These are phyloP conservation scores for Oryza coarctata DNA, from an alignment of 176 grass and related monocot genomes.

Conservation along the genomic window DNA sequence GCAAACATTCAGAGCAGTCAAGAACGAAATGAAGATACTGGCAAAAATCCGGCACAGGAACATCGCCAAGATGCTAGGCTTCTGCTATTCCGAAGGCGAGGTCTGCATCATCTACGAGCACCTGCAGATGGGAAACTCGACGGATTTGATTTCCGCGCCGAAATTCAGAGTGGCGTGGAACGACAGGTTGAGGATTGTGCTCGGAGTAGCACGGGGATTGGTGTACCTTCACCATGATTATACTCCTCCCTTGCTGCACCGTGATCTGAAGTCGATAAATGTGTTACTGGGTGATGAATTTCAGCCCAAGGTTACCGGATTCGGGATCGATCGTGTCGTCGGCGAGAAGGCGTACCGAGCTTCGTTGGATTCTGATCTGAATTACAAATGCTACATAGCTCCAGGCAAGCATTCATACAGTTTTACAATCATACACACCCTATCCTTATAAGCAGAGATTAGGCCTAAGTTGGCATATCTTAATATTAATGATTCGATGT, in stretches of 20 bases:
- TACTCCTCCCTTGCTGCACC: constrained; percentile 48
- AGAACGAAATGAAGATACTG: constrained; percentile 62
- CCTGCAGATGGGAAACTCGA: constrained; percentile 49
- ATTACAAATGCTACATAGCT: constrained; percentile 47
- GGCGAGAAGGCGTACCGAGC: constrained; percentile 45
- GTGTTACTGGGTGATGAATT: constrained; percentile 56
- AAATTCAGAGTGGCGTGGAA: constrained; percentile 44
- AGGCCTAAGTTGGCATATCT: no score
- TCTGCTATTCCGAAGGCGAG: constrained; percentile 48
- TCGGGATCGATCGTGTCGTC: constrained; percentile 47
- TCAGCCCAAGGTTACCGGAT: constrained; percentile 56
- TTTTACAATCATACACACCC: no score
- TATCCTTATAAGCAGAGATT: no score
- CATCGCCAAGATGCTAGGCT: constrained; percentile 57
- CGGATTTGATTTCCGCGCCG: constrained; percentile 44
- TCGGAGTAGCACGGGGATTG: constrained; percentile 61
- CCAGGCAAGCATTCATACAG: constrained; percentile 46
- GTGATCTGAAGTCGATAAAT: constrained; percentile 73
- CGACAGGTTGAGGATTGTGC: constrained; percentile 50
- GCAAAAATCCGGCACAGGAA: constrained; percentile 72
- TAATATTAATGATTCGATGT: no score
- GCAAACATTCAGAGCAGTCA: constrained; percentile 48
- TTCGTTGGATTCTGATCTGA: constrained; percentile 53
- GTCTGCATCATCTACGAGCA: constrained; percentile 64
- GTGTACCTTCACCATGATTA: constrained; percentile 61